phyloP scores from a whole-genome alignment of 176 grass and related monocot species.

The Carex cristatella region DNA sequence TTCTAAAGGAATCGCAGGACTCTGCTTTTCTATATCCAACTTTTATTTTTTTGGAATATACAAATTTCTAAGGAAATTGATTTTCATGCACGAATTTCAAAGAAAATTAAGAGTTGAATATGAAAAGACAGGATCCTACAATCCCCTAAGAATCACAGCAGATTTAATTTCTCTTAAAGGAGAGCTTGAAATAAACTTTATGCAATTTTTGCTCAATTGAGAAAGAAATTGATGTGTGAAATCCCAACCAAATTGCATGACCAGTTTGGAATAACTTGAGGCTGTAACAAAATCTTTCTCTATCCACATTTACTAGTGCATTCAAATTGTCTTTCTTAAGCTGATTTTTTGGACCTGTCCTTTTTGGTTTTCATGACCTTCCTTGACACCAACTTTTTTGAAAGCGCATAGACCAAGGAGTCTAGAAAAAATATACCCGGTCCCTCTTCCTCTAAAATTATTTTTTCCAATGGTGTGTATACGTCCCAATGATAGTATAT shows the following conservation, averaged over 20 bases:
- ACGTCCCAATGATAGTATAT: too few species aligned
- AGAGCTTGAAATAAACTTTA: not conserved
- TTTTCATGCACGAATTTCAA: too few species aligned
- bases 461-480: not conserved
- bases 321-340: not conserved
- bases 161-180: not conserved
- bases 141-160: too few species aligned
- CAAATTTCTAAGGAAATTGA: too few species aligned
- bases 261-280: not conserved
- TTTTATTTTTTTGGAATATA: too few species aligned
- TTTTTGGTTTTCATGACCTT: slow-evolving; percentile 13
- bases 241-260: slow-evolving; percentile 5
- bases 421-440: not conserved
- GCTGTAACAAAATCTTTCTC: not conserved
- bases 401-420: not conserved
- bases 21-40: too few species aligned
- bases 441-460: not conserved
- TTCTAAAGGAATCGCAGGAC: too few species aligned
- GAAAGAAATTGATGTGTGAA: slow-evolving; percentile 4
- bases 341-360: slow-evolving; percentile 16
- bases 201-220: not conserved
- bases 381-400: slow-evolving; percentile 28
- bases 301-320: slow-evolving; percentile 11
- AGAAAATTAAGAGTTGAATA: too few species aligned
- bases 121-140: too few species aligned